A percentile compares a stretch with the other conserved stretches of the same genome.
phyloP scores from a whole-genome alignment of 768 basidiomycete species.

The Rhizopogon sp. region DNA sequence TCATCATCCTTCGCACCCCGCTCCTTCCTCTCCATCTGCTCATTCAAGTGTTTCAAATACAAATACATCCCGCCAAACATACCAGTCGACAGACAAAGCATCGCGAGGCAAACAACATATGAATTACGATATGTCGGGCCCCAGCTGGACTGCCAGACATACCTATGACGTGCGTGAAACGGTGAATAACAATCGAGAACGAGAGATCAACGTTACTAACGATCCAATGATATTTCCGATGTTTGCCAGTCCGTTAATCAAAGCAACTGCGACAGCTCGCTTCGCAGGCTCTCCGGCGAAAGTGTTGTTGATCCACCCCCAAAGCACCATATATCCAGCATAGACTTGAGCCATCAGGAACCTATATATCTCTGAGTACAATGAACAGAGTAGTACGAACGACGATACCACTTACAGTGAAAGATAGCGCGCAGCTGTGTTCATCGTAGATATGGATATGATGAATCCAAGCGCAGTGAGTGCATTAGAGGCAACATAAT shows the following conservation, averaged over 20 bases:
- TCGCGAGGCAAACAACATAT: constrained; percentile 63
- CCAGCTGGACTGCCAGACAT: constrained; percentile 61
- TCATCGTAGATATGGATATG: constrained; percentile 59
- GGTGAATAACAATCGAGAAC: too few relatives aligned
- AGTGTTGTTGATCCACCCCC: constrained; percentile 41
- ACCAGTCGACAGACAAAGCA: neutral
- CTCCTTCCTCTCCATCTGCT: neutral
- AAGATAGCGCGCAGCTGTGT: constrained; percentile 56
- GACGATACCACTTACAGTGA: constrained; percentile 38
- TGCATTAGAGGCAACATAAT: constrained; percentile 47
- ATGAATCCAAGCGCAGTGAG: constrained; percentile 62
- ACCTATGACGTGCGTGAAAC: constrained; percentile 26
- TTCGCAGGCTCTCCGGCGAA: constrained; percentile 75
- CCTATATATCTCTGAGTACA: constrained; percentile 25
- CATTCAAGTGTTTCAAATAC: neutral
- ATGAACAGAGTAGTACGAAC: neutral
- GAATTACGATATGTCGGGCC: constrained; percentile 62
- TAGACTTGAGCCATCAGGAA: constrained; percentile 72
- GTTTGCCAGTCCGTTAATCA: constrained; percentile 74
- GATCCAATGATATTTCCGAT: constrained; percentile 79
- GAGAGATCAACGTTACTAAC: constrained; percentile 33
- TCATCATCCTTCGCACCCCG: neutral
- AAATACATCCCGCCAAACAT: neutral
- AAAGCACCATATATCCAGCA: constrained; percentile 59
- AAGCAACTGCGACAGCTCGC: constrained; percentile 72